Base-by-base conservation (phyloP, 208 protist species). In the Trypanosoma vivax region DNA sequence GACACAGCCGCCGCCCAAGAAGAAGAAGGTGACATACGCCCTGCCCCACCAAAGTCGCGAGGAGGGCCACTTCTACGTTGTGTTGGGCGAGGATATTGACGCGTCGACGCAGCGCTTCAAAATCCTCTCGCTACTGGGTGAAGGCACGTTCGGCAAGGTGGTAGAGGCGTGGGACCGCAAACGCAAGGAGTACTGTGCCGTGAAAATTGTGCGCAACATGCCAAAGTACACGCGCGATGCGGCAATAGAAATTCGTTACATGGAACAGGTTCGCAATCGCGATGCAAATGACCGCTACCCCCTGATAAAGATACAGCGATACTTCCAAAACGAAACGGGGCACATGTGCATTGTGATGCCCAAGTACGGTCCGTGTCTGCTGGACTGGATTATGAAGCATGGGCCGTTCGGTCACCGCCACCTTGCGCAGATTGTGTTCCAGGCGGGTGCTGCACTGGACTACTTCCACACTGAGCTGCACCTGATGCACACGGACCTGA, bases 401-500 rank as follows among this genome's bases (percentile, higher is more conserved):
- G 76, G 76, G 37, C 59, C 76, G 41, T 81, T 92, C 66, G 67
- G 27, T 53, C 74, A 87, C 56, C 76, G 77, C 55, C 57, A 83
- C 49, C 62, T 92, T 18, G 83, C 83, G 30, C 73, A 91, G 65
- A 82, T 91, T 42, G 65, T 80, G 33, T 89, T 83, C 56, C 80
- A 89, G 68, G 67, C 50, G 40, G 78, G 72, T 53, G 57, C 66
- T 42, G 83, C 83, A 21, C 71, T 88, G 28, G 71, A 90, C 66
- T 85, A 79, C 72, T 75, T 88, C 61, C 83, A 86, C 70, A 80
- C 60, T 41, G 76, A 85, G 43, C 57, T 77, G 52, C 65, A 68
- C n/a, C 79, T 96, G 43, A 82, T 90, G 39, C 90, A 96, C 68
- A 87, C 81, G 13, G 90, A 94, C 65, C 59, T 95, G 14, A 95